Base-by-base conservation (phyloP, 1,284 basidiomycete genomes). In the Cystobasidium sp. region DNA sequence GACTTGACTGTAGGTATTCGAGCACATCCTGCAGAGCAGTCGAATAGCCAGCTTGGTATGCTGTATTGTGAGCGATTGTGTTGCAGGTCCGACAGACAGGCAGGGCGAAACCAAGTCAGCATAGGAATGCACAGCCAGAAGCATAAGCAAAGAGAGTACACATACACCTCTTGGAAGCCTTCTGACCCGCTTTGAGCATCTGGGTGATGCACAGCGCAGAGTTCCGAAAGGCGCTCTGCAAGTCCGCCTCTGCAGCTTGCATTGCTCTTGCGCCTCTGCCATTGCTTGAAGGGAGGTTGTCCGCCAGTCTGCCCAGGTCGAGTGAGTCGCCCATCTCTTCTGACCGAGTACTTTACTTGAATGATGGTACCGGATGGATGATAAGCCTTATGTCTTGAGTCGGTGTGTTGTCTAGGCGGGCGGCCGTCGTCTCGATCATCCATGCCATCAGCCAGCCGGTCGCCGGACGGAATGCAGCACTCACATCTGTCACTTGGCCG, bases 101-200 rank as follows among this genome's bases (percentile, higher is more conserved):
- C 24, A 66, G 12, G 39, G n/a, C 5, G 39, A 31, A 22, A 53
- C 47, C 1, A 65, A 43, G 51, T 49, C 41, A 56, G 39, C 43
- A 9, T 12, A n/a, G 5, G 37, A 16, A 24, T 6, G 18, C 9
- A 65, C 53, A 56, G 65, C 65, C 39, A 14, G 18, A n/a, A 41
- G 43, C 24, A 65, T 18, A 53, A 47, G 20, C 10, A 51, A 51
- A 1, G 14, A 24, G 49, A 67, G 10, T 22, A 20, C 39, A 62
- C 70, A 5, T 59, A 71, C 69, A 59, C 20, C 55, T 52, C 63
- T 73, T 73, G 52, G 49, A 55, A 22, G 62, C 46, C 46, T 73
- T 73, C 52, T 73, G 70, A 8, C 59, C 62, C 24, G 70, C 70
- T 59, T 73, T 73, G 62, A 73, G 62, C 51, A 73, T 62, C 52